Evolutionary conservation across 139 green algal genomes (phyloP).

Genomic region (Chlamydomonas sp.): DNA sequence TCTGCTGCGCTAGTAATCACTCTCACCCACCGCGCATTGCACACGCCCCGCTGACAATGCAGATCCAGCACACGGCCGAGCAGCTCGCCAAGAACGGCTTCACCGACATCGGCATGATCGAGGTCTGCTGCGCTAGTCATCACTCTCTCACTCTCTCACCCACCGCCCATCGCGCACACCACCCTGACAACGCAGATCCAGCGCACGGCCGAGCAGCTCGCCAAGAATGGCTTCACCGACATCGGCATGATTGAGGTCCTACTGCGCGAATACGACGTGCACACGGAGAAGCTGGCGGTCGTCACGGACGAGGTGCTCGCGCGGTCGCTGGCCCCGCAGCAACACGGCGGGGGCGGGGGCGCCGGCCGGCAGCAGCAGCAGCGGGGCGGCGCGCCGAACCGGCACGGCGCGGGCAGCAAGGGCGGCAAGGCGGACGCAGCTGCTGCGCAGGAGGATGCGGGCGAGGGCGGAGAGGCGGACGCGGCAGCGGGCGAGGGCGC

Average conservation of each 20-base stretch:
- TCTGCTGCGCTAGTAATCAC: too few species aligned
- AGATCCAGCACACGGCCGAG: slow-evolving; percentile 82
- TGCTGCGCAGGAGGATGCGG: not conserved
- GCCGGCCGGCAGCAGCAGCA: too few species aligned
- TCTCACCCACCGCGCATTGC: too few species aligned
- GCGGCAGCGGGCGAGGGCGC: not conserved
- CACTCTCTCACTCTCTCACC: too few species aligned
- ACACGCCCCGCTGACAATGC: too few species aligned
- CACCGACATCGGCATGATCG: slow-evolving; percentile 62
- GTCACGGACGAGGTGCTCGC: not conserved
- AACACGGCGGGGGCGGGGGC: too few species aligned
- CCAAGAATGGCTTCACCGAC: slow-evolving; percentile 52
- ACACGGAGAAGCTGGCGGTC: not conserved
- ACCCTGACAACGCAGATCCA: too few species aligned
- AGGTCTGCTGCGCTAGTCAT: too few species aligned
- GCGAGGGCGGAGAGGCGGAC: not conserved
- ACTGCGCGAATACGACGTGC: slow-evolving; percentile 74
- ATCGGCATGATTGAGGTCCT: slow-evolving; percentile 75
- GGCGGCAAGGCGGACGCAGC: not conserved
- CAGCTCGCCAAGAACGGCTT: slow-evolving; percentile 59
- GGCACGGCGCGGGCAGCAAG: too few species aligned
- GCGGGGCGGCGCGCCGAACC: too few species aligned
- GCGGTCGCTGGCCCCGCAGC: not conserved
- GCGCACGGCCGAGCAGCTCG: slow-evolving; percentile 61
- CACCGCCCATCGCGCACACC: too few species aligned